phyloP scores from a whole-genome alignment of 805 yeast genomes.

The Metschnikowia arizonensis region DNA sequence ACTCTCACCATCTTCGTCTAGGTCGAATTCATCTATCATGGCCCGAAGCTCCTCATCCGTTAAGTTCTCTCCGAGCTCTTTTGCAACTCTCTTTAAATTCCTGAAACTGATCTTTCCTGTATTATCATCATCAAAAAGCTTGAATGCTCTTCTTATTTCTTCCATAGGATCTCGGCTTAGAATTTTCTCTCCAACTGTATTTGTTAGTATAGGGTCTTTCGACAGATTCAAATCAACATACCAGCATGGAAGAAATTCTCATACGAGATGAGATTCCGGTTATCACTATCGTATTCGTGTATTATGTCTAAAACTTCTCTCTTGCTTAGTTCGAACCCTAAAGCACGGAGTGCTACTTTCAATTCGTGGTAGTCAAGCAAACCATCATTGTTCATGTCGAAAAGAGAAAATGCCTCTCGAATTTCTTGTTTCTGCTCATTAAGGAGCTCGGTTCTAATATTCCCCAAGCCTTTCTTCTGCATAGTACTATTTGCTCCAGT shows the following conservation, averaged over 20 bases:
- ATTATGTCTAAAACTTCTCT: constrained; percentile 72
- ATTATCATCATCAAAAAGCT: constrained; percentile 79
- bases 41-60: constrained; percentile 91
- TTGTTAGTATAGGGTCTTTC: constrained; percentile 21
- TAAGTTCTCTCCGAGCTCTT: constrained; percentile 86
- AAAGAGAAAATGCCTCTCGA: constrained; percentile 83
- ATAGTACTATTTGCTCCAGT: constrained; percentile 2
- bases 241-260: constrained; percentile 77
- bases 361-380: constrained; percentile 86
- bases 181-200: constrained; percentile 73
- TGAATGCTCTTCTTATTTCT: constrained; percentile 86
- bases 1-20: constrained; percentile 93
- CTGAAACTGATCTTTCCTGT: constrained; percentile 81
- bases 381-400: constrained; percentile 92
- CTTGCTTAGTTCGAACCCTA: constrained; percentile 82
- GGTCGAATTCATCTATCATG: constrained; percentile 96
- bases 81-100: constrained; percentile 82
- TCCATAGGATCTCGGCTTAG: constrained; percentile 87
- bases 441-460: constrained; percentile 59
- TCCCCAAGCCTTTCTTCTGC: constrained; percentile 30
- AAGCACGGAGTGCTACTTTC: constrained; percentile 89
- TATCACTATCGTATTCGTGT: constrained; percentile 76
- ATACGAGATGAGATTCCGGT: constrained; percentile 65
- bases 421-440: constrained; percentile 90
- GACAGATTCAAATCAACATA: constrained; percentile 31